A percentile compares a stretch with the other conserved stretches of the same genome.
Evolutionary conservation across 768 basidiomycete species (phyloP).

Genomic region (Boletus rex-veris): DNA sequence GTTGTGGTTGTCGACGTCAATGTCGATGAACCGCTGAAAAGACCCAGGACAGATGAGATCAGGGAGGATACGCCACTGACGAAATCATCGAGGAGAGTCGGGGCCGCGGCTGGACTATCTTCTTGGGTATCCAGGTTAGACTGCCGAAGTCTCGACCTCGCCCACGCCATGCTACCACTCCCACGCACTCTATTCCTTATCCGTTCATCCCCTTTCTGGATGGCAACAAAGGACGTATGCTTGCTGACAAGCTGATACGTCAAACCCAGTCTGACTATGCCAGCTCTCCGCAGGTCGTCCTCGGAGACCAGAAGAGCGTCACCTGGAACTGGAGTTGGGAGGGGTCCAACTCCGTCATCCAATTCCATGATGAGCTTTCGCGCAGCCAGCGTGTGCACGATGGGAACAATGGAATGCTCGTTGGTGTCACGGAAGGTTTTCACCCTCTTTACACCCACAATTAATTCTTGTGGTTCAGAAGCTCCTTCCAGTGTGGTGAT

Average conservation of each 20-base stretch:
- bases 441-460: conserved; percentile 23
- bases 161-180: conserved; percentile 6
- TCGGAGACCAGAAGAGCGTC: conserved; percentile 26
- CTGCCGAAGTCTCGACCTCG: conserved; percentile 15
- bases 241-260: conserved; percentile 50
- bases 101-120: not conserved
- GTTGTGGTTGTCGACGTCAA: not conserved
- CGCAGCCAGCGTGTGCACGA: conserved; percentile 55
- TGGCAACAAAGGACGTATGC: conserved; percentile 56
- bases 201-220: conserved; percentile 35
- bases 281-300: conserved; percentile 39
- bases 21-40: conserved; percentile 1
- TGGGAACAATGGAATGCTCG: conserved; percentile 20
- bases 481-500: conserved; percentile 27
- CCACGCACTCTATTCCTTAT: conserved; percentile 5
- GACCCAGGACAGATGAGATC: conserved; percentile 14
- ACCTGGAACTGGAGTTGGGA: conserved; percentile 27
- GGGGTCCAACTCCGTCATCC: conserved; percentile 34
- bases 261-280: conserved; percentile 48
- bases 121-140: not conserved
- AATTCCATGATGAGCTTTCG: conserved; percentile 53
- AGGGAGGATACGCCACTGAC: conserved; percentile 16
- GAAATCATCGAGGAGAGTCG: conserved; percentile 19
- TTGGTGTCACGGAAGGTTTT: conserved; percentile 23
- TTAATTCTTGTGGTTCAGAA: conserved; percentile 11